A percentile compares a stretch with the other conserved stretches of the same genome.
Evolutionary conservation across 2,329 filamentous ascomycete species (phyloP).

Genomic region (Paecilomyces formosus): DNA sequence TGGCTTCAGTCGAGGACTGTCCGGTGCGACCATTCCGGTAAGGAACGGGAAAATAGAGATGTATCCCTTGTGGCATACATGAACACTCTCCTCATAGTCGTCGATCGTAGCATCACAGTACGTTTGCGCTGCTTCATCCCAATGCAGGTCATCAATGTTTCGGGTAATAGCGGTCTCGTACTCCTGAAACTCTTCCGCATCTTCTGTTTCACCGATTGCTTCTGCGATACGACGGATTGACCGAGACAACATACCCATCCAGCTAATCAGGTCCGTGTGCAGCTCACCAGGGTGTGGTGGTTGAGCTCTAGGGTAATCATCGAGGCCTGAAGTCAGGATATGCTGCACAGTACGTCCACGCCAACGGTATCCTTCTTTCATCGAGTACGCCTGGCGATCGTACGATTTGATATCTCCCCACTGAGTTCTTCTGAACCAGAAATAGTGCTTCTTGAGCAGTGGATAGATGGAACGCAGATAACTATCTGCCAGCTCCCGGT

Average conservation of each 20-base stretch:
- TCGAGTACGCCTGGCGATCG: slow-evolving; percentile 78
- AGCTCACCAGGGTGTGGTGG: slow-evolving; percentile 93
- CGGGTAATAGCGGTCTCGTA: slow-evolving; percentile 69
- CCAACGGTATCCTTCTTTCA: slow-evolving; percentile 93
- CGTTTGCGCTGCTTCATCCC: slow-evolving; percentile 70
- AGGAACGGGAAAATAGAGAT: slow-evolving; percentile 90
- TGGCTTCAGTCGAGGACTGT: slow-evolving; percentile 66
- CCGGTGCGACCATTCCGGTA: slow-evolving; percentile 66
- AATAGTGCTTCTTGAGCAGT: slow-evolving; percentile 77
- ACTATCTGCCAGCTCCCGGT: slow-evolving; percentile 58
- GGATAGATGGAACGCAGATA: slow-evolving; percentile 77
- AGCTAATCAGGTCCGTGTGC: slow-evolving; percentile 88
- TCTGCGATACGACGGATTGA: slow-evolving; percentile 74
- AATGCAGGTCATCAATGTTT: slow-evolving; percentile 91
- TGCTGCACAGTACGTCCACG: slow-evolving; percentile 80
- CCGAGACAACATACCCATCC: slow-evolving; percentile 94
- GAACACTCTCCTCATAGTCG: slow-evolving; percentile 80
- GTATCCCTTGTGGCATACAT: slow-evolving; percentile 96
- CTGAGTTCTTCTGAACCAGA: slow-evolving; percentile 93
- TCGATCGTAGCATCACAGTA: slow-evolving; percentile 96
- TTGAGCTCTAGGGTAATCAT: slow-evolving; percentile 91
- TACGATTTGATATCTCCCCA: slow-evolving; percentile 83
- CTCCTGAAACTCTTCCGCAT: slow-evolving; percentile 63
- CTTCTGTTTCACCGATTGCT: slow-evolving; percentile 67
- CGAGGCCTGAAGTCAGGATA: slow-evolving; percentile 84